A percentile compares a stretch with the other conserved stretches of the same genome.
Evolutionary conservation across 1,284 basidiomycete species (phyloP).

Genomic region (Testicularia cyperi): DNA sequence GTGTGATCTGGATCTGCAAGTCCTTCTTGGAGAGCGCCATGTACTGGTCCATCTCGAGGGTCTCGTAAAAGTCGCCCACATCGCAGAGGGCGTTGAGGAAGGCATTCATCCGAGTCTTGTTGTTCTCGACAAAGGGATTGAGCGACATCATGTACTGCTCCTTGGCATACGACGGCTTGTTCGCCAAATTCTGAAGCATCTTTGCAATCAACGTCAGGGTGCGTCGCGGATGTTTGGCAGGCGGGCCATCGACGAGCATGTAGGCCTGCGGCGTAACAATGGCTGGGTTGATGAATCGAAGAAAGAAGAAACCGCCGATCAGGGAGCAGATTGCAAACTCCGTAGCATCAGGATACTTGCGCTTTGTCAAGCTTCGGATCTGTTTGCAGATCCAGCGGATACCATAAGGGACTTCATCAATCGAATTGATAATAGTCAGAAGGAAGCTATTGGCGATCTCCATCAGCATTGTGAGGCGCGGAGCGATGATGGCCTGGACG

Average conservation of each 20-base stretch:
- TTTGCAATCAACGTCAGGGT: constrained; percentile 97
- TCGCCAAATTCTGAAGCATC: constrained; percentile 98
- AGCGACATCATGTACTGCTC: constrained; percentile 98
- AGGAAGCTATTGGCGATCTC: constrained; percentile 97
- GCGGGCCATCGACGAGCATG: constrained; percentile 96
- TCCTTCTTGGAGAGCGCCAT: constrained; percentile 99
- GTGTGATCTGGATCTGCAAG: constrained; percentile 94
- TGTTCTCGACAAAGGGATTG: constrained; percentile 97
- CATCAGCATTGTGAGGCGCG: constrained; percentile 95
- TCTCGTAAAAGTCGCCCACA: constrained; percentile 98
- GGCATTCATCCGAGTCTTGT: constrained; percentile 93
- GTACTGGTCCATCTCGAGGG: constrained; percentile 99
- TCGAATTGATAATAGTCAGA: constrained; percentile 93
- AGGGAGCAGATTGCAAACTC: constrained; percentile 97
- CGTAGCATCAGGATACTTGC: constrained; percentile 95
- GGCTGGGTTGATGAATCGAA: constrained; percentile 99
- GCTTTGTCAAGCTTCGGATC: constrained; percentile 91
- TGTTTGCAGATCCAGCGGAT: constrained; percentile 99
- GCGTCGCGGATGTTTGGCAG: constrained; percentile 92
- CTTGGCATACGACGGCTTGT: constrained; percentile 96
- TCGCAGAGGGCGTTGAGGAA: constrained; percentile 96
- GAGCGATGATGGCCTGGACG: constrained; percentile 95
- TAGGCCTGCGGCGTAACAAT: constrained; percentile 99
- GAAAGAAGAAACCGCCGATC: constrained; percentile 99
- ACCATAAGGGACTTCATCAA: constrained; percentile 96